Percentiles rank a stretch among this genome's conserved stretches.
phyloP scores from a whole-genome alignment of 768 basidiomycete genomes.

The Leucocoprinus leucothites region DNA sequence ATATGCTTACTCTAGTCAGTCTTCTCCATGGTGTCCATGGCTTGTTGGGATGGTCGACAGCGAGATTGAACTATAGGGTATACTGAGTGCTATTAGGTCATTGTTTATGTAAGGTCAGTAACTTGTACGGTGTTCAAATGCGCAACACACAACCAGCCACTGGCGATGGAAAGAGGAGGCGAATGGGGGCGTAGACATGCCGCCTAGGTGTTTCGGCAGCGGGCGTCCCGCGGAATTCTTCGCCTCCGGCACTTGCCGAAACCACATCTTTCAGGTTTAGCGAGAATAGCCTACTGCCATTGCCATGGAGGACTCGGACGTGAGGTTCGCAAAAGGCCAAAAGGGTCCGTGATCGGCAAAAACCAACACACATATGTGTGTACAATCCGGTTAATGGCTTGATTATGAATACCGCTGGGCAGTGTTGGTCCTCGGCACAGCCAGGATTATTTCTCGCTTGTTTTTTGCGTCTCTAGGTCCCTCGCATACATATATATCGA shows the following conservation, averaged over 20 bases:
- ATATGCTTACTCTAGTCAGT: background rate
- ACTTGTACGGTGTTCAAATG: background rate
- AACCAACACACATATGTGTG: background rate
- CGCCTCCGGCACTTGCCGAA: background rate
- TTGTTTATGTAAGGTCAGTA: background rate
- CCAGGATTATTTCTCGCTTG: background rate
- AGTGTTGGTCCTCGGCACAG: conserved; percentile 2
- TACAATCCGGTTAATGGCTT: background rate
- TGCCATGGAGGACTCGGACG: conserved; percentile 10
- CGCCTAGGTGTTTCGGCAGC: background rate
- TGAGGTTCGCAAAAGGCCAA: background rate
- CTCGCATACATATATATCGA: background rate
- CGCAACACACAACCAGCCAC: background rate
- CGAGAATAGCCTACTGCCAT: background rate
- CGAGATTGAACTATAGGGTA: background rate
- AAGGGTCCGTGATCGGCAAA: conserved; percentile 10
- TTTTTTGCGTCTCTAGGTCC: background rate
- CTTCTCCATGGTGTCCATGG: background rate
- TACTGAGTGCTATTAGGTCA: too few relatives aligned
- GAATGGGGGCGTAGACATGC: background rate
- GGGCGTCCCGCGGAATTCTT: conserved; percentile 8
- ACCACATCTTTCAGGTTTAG: background rate
- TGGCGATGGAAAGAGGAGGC: background rate
- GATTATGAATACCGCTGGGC: background rate
- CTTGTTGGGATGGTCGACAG: background rate